These are phyloP conservation scores for Leccinum arenicola DNA, from an alignment of 768 basidiomycete genomes.

Conservation along the genomic window DNA sequence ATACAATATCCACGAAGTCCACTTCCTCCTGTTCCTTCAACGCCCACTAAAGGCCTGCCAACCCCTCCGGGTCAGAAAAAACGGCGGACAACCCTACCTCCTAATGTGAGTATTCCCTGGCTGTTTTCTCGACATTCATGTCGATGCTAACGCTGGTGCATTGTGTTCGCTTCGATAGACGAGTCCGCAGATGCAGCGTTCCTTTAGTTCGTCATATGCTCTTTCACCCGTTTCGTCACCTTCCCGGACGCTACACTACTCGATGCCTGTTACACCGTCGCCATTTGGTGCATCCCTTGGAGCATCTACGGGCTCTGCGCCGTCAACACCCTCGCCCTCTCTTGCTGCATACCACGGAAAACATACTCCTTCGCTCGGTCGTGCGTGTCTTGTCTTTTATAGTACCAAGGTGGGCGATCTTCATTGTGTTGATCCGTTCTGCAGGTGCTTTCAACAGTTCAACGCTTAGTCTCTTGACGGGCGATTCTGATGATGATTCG, in stretches of 20 bases:
- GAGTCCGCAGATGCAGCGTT: slow-evolving; percentile 28
- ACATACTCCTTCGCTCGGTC: slow-evolving; percentile 34
- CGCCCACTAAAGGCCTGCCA: slow-evolving; percentile 20
- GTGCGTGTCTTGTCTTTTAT: slow-evolving; percentile 24
- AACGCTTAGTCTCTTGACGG: slow-evolving; percentile 25
- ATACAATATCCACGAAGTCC: slow-evolving; percentile 35
- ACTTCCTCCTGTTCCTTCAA: slow-evolving; percentile 25
- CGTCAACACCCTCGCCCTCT: slow-evolving; percentile 38
- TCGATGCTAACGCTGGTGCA: not conserved
- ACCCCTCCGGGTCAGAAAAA: slow-evolving; percentile 29
- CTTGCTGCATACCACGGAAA: slow-evolving; percentile 39
- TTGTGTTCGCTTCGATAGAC: slow-evolving; percentile 8
- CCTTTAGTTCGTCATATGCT: slow-evolving; percentile 30
- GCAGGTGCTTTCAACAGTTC: slow-evolving; percentile 30
- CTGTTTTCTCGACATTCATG: not conserved
- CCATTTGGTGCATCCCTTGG: slow-evolving; percentile 35
- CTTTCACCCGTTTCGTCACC: slow-evolving; percentile 31
- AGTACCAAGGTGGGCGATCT: not conserved
- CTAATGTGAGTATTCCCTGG: slow-evolving; percentile 13
- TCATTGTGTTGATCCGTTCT: not conserved
- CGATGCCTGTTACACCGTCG: slow-evolving; percentile 38
- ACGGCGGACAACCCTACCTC: slow-evolving; percentile 24
- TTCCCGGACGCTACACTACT: slow-evolving; percentile 32
- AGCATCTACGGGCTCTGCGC: slow-evolving; percentile 25
- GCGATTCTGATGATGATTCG: slow-evolving; percentile 31